Base-by-base conservation (phyloP, 1,284 basidiomycete species). In the Fistulinella cinereoalba region DNA sequence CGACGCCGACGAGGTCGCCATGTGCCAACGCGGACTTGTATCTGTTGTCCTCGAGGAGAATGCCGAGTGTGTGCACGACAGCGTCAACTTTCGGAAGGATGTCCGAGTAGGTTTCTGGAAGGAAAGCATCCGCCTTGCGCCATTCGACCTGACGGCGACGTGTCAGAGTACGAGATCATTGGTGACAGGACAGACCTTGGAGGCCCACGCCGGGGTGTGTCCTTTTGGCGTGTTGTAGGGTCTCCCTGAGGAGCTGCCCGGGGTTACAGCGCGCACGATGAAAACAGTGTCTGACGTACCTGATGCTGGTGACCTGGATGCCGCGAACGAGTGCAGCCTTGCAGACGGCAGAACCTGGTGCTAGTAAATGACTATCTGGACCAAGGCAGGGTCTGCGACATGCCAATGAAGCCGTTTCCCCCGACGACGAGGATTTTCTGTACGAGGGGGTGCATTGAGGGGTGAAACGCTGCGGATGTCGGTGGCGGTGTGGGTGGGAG, bases 61-160 rank as follows among this genome's bases (percentile, higher is more conserved):
- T 92, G 34, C 96, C 96, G n/a, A 98, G 77, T 1, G 97, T 96
- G 64, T 97, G 93, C 29, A 98, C 92, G 21, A 97, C 88, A 4
- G 89, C 92, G 13, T 80, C 79, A 23, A 78, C 79, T 43, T 68
- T 68, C 3, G 80, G 74, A 28, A 96, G 74, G 16, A 94, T 71
- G 46, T 81, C 72, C 13, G 76, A 71, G 68, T 93, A 97, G 10
- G 84, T 76, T 41, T 81, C 71, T 0, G 93, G 92, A 36, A 81
- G 70, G 44, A 94, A 79, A 5, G 92, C 92, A 50, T 88, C 81
- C 16, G 82, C 93, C 51, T 74, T 72, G 56, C 83, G 79, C 92
- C 92, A 97, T 49, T 83, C 74, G n/a, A 92, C 92, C 81, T 86
- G 69, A n/a, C n/a, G n/a, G 43, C 41, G 36, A 42, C 22, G 47